These are phyloP conservation scores for Artemisia argyi DNA, from an alignment of 129 eudicot species.

Conservation along the genomic window DNA sequence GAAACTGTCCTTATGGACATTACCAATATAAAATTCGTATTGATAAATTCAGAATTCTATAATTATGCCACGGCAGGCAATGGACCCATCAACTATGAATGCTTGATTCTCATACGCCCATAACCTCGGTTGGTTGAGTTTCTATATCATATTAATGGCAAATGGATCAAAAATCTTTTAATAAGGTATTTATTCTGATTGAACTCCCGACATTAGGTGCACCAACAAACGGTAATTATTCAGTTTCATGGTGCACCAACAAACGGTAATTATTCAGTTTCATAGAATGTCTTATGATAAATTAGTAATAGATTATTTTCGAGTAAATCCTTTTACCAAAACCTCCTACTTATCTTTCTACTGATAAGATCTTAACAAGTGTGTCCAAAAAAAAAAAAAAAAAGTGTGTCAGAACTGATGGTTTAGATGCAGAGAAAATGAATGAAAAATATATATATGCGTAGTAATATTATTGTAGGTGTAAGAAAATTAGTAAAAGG, in stretches of 20 bases:
- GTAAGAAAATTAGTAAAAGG: no score
- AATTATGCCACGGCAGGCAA: conserved; percentile 22
- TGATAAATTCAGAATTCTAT: background rate
- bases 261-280: background rate
- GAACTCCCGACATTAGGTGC: background rate
- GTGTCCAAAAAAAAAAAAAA: no score
- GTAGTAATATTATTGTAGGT: no score
- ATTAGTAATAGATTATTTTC: no score
- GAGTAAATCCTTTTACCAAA: no score
- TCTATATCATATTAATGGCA: background rate
- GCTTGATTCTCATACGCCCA: conserved; percentile 12
- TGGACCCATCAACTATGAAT: conserved; percentile 23
- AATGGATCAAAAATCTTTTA: background rate
- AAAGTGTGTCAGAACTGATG: no score
- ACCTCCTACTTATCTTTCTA: no score
- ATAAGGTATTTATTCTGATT: background rate
- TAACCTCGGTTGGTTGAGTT: conserved; percentile 18
- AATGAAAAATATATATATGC: no score
- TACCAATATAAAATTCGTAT: background rate
- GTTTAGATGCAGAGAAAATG: no score
- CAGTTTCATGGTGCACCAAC: background rate
- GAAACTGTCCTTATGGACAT: no score
- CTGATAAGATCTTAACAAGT: no score
- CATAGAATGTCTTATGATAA: background rate
- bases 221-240: background rate